Percentiles rank a stretch among this genome's conserved stretches.
phyloP scores from a whole-genome alignment of 352 stramenopile species.

The Elongisporangium prolatum region DNA sequence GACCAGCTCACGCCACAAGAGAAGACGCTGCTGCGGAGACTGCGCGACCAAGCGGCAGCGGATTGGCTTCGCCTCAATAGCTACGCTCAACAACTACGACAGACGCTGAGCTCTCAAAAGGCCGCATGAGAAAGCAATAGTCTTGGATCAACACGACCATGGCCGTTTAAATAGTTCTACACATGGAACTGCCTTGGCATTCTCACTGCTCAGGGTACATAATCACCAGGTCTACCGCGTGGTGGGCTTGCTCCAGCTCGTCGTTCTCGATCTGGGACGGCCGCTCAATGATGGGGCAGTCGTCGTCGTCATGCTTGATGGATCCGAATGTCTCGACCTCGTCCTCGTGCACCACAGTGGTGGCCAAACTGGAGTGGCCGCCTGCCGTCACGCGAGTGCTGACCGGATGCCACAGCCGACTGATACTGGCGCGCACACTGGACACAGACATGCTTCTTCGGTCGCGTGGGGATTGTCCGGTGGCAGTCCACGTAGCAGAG shows the following conservation, averaged over 20 bases:
- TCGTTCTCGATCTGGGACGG: constrained; percentile 30
- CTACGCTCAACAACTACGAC: not conserved
- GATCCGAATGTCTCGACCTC: constrained; percentile 26
- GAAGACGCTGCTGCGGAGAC: constrained; percentile 7
- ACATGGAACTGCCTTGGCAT: not conserved
- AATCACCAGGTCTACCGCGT: constrained; percentile 3
- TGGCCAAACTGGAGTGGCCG: not conserved
- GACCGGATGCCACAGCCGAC: not conserved
- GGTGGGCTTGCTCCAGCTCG: constrained; percentile 13
- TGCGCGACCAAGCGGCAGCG: constrained; percentile 1
- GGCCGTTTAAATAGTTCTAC: not conserved
- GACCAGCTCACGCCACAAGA: constrained; percentile 23
- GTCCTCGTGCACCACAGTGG: constrained; percentile 5
- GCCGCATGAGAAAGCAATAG: not conserved
- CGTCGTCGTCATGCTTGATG: constrained; percentile 20
- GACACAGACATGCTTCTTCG: constrained; percentile 5
- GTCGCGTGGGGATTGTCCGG: not conserved
- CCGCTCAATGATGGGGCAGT: constrained; percentile 34
- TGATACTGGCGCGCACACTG: not conserved
- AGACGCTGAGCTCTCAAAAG: not conserved
- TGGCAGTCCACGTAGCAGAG: not conserved
- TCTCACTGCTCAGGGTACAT: not conserved
- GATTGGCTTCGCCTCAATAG: not conserved
- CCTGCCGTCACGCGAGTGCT: not conserved
- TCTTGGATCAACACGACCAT: not conserved